These are phyloP conservation scores for Solanum medicagineum DNA, from an alignment of 257 asterid genomes.

Conservation along the genomic window DNA sequence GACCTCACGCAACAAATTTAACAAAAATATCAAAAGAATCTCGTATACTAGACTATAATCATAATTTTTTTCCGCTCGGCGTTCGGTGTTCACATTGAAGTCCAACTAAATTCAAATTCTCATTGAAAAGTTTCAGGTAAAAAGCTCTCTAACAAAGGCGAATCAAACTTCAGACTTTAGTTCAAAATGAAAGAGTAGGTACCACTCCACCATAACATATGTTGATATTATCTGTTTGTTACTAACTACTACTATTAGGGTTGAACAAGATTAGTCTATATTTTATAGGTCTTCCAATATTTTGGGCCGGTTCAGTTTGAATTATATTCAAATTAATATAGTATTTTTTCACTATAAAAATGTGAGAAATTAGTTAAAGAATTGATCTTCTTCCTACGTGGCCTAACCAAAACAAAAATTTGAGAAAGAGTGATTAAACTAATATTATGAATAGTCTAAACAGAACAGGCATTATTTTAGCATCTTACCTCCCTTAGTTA, in stretches of 20 bases:
- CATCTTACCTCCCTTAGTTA: background rate
- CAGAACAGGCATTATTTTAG: background rate
- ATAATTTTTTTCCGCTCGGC: background rate
- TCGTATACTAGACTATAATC: too few relatives aligned
- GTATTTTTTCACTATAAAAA: background rate
- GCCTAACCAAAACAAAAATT: background rate
- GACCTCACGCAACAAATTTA: background rate
- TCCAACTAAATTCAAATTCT: fast-evolving
- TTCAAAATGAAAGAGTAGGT: fast-evolving
- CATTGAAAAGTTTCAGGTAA: too few relatives aligned
- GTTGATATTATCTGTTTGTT: background rate
- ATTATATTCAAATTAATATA: background rate
- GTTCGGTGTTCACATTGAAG: fast-evolving
- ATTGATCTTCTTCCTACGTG: background rate
- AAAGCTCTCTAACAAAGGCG: too few relatives aligned
- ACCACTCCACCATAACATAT: background rate
- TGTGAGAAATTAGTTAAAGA: background rate
- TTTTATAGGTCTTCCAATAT: background rate
- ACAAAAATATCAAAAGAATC: too few relatives aligned
- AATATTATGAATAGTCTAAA: background rate
- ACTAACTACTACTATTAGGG: background rate
- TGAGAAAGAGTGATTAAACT: background rate
- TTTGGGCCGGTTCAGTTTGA: background rate
- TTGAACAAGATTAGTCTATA: background rate
- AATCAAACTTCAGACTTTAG: fast-evolving